Evolutionary conservation across 192 early-diverging fungal genomes (phyloP), one percentile per base, ranked within the genome.

Genomic region (Gamsiella multidivaricata): DNA sequence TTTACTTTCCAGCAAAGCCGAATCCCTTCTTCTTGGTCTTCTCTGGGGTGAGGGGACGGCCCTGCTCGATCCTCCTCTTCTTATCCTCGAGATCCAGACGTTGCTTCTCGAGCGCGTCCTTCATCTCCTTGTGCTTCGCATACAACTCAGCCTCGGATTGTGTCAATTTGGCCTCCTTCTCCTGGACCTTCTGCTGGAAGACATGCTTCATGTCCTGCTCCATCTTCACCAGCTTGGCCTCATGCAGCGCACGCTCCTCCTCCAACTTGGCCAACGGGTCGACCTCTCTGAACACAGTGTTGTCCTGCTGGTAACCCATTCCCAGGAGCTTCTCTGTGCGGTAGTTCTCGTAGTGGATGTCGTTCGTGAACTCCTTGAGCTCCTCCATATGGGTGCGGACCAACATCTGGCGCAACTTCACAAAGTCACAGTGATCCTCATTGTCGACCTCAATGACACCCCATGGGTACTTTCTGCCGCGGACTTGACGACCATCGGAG

Each of bases 131-230:
- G 83, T 99, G 96, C 64, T 95, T 94, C 20, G 96, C 94, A 80
- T 96, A 94, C 34, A 99, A 85, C 87, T 93, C 97, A 65, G 97
- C 96, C 81, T 99, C 97, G 43, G 90, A 92, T 80, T 96, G 95
- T 87, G 97, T 99, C 62, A 99, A 87, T 85, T 98, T 98, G 69
- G 94, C 83, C 81, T 99, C 96, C 85, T 98, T 98, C 84, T 99
- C 97, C 60, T 95, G 93, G 3, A 99, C 97, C 89, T 99, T 98
- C 61, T 95, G 94, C 83, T 96, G 93, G 91, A 99, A 99, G 47
- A 99, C 97, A 45, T 91, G 86, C 82, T 95, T 96, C 97, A 99
- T 99, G 83, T 99, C 97, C 31, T 91, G 88, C 80, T 99, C 96
- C 97, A 99, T 98, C 88, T 97, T 97, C 49, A 91, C 87, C 85